Conservation (phyloP, 768 basidiomycete species). For the Tulasnella sp. region DNA sequence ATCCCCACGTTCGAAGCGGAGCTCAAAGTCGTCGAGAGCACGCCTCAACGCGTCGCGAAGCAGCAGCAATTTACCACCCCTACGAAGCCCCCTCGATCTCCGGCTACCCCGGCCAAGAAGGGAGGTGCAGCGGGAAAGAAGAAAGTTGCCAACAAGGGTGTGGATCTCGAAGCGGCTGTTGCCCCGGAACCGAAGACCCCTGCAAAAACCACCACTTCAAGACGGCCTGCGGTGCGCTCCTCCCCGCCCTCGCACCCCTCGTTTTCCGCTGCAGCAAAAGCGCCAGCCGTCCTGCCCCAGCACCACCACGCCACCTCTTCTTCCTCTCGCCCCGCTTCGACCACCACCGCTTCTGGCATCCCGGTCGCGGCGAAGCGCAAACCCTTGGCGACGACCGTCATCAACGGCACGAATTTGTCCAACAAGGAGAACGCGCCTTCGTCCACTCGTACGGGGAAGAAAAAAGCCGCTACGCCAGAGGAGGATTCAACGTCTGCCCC, state of each 20-base stretch:
- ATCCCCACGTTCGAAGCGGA: neutral
- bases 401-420: neutral
- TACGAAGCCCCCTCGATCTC: neutral
- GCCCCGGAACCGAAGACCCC: conserved; percentile 32
- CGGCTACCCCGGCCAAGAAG: neutral
- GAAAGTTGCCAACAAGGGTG: neutral
- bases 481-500: neutral
- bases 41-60: conserved; percentile 30
- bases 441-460: neutral
- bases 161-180: neutral
- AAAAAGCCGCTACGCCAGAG: neutral
- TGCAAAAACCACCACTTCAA: conserved; percentile 26
- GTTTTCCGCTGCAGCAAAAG: conserved; percentile 23
- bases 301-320: neutral
- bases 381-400: neutral
- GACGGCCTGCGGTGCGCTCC: conserved; percentile 18
- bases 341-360: neutral
- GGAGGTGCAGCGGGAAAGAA: neutral
- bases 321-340: neutral
- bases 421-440: neutral
- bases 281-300: conserved; percentile 33
- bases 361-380: neutral
- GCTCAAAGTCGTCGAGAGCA: conserved; percentile 33
- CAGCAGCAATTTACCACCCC: neutral
- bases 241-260: conserved; percentile 16